Evolutionary conservation across 257 asterid genomes (phyloP), one percentile per base, ranked within the genome.

Genomic region (Solanum etuberosum): DNA sequence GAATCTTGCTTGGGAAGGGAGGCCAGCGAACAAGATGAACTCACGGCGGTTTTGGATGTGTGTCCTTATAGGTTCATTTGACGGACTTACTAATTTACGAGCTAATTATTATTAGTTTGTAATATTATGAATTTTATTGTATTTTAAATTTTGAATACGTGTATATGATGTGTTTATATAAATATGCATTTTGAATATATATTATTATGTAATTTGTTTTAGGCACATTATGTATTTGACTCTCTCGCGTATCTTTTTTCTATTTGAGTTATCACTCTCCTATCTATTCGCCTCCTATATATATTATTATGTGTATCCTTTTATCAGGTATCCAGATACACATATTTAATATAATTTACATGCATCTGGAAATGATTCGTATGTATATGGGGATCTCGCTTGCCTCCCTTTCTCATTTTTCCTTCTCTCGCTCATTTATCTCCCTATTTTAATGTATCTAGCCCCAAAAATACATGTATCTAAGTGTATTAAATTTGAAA

Each of bases 281-380:
- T 2, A 6, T 18, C 1, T 54, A 4, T 3, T 6, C 0, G 9
- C 0, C 61, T 18, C 57, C n/a, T n/a, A n/a, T n/a, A n/a, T n/a
- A n/a, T n/a, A n/a, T n/a, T n/a, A n/a, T n/a, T n/a, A n/a, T n/a
- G n/a, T n/a, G n/a, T 15, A 4, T 18, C 61, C 4, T 18, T 51
- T 6, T 51, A 51, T 51, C 21, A 5, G 9, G 1, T 15, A 15
- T 6, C 1, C 20, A 51, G 3, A 6, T 16, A 51, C 8, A 16
- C 23, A 51, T 51, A 51, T 18, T 6, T 16, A 51, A 18, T 51
- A 9, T 16, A 18, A 51, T 51, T 51, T 9, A 51, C n/a, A 51
- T 51, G 9, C 4, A 18, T 18, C 0, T 51, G 1, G 61, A 18
- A 16, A 51, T 51, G n/a, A 51, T 51, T 16, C 13, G 18, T 4